Evolutionary conservation across 345 rosid species (phyloP).

Genomic region (Pugionium cornutum): DNA sequence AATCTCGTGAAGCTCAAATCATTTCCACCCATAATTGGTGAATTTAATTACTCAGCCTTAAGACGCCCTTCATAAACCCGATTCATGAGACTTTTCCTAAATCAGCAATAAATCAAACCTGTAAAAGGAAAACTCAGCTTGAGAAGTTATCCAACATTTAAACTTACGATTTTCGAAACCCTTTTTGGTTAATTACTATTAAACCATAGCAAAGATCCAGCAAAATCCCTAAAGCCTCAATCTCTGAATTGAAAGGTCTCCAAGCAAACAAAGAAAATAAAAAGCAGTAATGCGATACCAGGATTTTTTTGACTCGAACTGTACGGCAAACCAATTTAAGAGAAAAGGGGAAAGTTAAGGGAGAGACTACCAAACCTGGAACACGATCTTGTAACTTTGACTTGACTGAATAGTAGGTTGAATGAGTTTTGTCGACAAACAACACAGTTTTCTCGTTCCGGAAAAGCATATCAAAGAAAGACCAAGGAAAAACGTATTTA

Average conservation of each 20-base stretch:
- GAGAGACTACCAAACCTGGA: constrained; percentile 31
- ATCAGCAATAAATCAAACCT: constrained; percentile 11
- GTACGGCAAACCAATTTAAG: background rate
- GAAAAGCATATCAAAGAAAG: constrained; percentile 22
- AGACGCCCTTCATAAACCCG: constrained; percentile 14
- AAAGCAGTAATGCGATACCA: background rate
- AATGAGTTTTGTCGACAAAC: constrained; percentile 3
- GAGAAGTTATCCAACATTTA: constrained; percentile 2
- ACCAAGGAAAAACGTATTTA: background rate
- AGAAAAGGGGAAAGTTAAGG: constrained; percentile 24
- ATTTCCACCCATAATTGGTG: constrained; percentile 31
- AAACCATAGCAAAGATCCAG: constrained; percentile 5
- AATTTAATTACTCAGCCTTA: background rate
- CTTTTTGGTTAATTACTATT: constrained; percentile 9
- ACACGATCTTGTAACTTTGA: constrained; percentile 35
- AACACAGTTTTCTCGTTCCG: constrained; percentile 10
- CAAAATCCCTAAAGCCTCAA: constrained; percentile 22
- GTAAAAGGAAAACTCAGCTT: constrained; percentile 2
- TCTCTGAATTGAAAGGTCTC: constrained; percentile 6
- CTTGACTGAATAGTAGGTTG: constrained; percentile 32
- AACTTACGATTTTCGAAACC: constrained; percentile 17
- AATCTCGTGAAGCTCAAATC: constrained; percentile 31
- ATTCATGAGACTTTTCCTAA: constrained; percentile 2
- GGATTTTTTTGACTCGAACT: background rate
- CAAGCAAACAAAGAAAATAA: constrained; percentile 20